A percentile compares a stretch with the other conserved stretches of the same genome.
Evolutionary conservation across 2,329 filamentous ascomycete genomes (phyloP).

Genomic region (Aspergillus niger): DNA sequence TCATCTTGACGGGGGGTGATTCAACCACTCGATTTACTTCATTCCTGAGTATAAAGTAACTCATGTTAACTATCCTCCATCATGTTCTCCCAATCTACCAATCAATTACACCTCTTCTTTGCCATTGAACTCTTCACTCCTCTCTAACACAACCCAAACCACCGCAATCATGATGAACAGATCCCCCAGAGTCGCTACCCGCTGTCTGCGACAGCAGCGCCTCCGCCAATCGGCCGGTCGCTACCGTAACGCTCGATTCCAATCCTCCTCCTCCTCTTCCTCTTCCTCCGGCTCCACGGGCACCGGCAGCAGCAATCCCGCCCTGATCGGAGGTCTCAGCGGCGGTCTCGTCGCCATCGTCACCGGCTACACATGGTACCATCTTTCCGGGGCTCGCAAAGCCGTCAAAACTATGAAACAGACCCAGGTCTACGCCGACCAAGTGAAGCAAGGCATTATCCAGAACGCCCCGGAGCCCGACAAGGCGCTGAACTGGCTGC

Average conservation of each 20-base stretch:
- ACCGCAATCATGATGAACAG: slow-evolving; percentile 5
- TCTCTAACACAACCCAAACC: neutral
- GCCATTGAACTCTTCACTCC: neutral
- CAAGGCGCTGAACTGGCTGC: slow-evolving; percentile 66
- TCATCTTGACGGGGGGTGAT: slow-evolving; percentile 1
- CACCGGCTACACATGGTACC: slow-evolving; percentile 56
- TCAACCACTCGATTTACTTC: neutral
- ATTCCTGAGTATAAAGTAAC: neutral
- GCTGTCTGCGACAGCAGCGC: slow-evolving; percentile 3
- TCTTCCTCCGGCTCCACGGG: neutral
- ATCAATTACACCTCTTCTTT: neutral
- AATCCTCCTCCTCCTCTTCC: slow-evolving; percentile 31
- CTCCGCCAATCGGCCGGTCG: neutral
- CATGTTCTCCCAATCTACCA: neutral
- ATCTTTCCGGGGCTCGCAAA: slow-evolving; percentile 54
- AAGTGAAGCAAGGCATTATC: slow-evolving; percentile 62
- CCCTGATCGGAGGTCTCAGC: slow-evolving; percentile 51
- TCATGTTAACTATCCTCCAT: neutral
- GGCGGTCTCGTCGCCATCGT: slow-evolving; percentile 52
- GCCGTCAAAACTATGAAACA: slow-evolving; percentile 55
- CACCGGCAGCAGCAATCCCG: slow-evolving; percentile 26
- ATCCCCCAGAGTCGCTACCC: slow-evolving; percentile 1
- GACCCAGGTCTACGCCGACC: slow-evolving; percentile 62
- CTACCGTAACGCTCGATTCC: slow-evolving; percentile 26
- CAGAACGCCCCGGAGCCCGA: slow-evolving; percentile 66